Conservation (phyloP, 345 rosid species). For the Lumnitzera littorea region DNA sequence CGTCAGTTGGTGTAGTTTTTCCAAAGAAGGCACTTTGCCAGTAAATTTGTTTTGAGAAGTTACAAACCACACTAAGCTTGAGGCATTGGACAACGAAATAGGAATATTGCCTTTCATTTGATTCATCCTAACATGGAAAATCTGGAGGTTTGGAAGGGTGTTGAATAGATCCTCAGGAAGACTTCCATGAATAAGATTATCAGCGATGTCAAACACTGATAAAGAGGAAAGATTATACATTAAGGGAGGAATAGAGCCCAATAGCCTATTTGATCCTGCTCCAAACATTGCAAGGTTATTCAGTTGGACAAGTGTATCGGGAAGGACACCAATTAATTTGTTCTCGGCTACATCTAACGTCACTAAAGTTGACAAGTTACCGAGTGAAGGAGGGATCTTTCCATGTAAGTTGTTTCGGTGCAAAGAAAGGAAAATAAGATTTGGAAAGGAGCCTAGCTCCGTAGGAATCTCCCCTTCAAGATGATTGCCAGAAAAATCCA, state of each 20-base stretch:
- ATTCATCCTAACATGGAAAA: neutral
- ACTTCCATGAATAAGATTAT: neutral
- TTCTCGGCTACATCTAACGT: neutral
- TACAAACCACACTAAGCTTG: neutral
- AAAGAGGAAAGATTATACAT: neutral
- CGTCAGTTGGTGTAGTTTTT: neutral
- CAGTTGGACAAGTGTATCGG: conserved; percentile 7
- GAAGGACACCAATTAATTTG: conserved; percentile 15
- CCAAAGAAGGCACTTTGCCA: conserved; percentile 11
- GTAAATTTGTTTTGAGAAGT: conserved; percentile 5
- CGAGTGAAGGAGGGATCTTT: conserved; percentile 8
- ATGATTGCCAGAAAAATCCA: conserved; percentile 8
- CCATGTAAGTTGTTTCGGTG: conserved; percentile 3
- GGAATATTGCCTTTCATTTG: conserved; percentile 12
- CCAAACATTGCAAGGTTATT: neutral
- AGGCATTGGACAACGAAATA: conserved; percentile 1
- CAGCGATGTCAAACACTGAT: fast-evolving
- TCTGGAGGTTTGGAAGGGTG: conserved; percentile 3
- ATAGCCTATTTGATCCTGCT: neutral
- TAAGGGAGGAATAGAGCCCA: neutral
- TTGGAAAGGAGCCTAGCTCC: conserved; percentile 6
- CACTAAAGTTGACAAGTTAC: conserved; percentile 10
- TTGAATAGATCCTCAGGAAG: neutral
- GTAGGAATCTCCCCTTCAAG: conserved; percentile 9
- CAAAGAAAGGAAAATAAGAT: neutral